Evolutionary conservation across 2,329 filamentous ascomycete species (phyloP), one percentile per base, ranked within the genome.

Genomic region (Iodosphaeria phyllophila): DNA sequence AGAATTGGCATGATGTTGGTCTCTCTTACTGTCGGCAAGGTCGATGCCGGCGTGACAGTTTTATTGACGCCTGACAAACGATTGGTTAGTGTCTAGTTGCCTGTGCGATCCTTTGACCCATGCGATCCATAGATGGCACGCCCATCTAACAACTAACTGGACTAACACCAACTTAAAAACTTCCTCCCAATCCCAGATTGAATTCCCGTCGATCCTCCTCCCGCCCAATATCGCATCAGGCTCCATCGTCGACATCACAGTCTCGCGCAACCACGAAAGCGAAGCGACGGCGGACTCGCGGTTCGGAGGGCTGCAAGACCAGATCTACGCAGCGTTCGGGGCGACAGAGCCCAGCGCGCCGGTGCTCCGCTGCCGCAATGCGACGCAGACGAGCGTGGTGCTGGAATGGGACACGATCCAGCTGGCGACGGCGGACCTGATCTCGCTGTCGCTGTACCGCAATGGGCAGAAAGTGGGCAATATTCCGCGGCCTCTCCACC

Each of bases 371-470:
- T 91, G 89, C 51, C 77, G 83, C 52, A 98, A 95, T 62, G 84
- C 86, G 28, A 98, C 89, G 1, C 89, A 98, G 53, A 98, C 89
- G n/a, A 91, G 80, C 15, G 76, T 95, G 22, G 89, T 98, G 18
- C 76, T 98, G 26, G 89, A 95, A 54, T 98, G 89, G 89, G 89
- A 95, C 35, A 82, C 86, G 17, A 77, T 98, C 43, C 68, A 86
- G 40, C 71, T 93, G 24, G 89, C 84, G 13, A 95, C 86, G 5
- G 83, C 89, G 34, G 82, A 89, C 45, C 64, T 95, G 32, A 74
- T 89, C 41, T 86, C 78, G 24, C 66, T 98, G 26, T 82, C 77
- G 29, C 63, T 98, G 25, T 95, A 89, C 54, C 77, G 89, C 48
- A 98, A 98, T 58, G 83, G 82, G 40, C 83, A 83, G 47, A 98